Base-by-base conservation (phyloP, 768 basidiomycete genomes). In the Trametes cubensis region DNA sequence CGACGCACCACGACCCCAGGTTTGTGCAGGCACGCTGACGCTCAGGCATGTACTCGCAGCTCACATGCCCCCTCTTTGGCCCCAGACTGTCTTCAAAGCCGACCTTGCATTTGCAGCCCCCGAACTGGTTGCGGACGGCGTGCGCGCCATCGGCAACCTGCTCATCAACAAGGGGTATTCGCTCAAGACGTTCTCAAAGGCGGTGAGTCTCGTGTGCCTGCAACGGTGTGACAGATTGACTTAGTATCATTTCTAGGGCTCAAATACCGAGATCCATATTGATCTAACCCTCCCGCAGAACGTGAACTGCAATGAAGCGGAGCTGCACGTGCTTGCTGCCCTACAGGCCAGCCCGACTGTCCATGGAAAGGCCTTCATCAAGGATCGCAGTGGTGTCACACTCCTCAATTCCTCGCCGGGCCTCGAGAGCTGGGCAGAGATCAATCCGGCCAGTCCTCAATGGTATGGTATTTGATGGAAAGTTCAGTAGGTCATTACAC, bases 281-380 rank as follows among this genome's bases (percentile, higher is more conserved):
- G n/a, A 30, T 8, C 28, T 55, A 0, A 46, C 44, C 6, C 54
- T 55, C 18, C 54, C 54, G 25, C 18, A 23, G 11, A 10, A 23
- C 17, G 44, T 55, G 18, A 45, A 26, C 44, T 55, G 54, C 26
- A 55, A 55, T 28, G 26, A 46, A 25, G 54, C 54, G n/a, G 54
- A 55, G 44, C 17, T 34, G 20, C 42, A 55, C 20, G 5, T 46
- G 25, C n/a, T 46, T 28, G 42, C 15, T 18, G 54, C 54, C 18
- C 45, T 55, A 18, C 42, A 55, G 8, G 30, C 25, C 26, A 45
- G 14, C 18, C 41, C 41, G 42, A 45, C 10, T 44, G 13, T 47
- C 20, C 38, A n/a, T 28, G 44, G 55, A 17, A 56, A 56, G 55
- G 45, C 44, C 6, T 56, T n/a, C 55, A 23, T 56, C 55, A 56